Conservation (phyloP, 108 stramenopile genomes). For the Discostella stelligeroides region DNA sequence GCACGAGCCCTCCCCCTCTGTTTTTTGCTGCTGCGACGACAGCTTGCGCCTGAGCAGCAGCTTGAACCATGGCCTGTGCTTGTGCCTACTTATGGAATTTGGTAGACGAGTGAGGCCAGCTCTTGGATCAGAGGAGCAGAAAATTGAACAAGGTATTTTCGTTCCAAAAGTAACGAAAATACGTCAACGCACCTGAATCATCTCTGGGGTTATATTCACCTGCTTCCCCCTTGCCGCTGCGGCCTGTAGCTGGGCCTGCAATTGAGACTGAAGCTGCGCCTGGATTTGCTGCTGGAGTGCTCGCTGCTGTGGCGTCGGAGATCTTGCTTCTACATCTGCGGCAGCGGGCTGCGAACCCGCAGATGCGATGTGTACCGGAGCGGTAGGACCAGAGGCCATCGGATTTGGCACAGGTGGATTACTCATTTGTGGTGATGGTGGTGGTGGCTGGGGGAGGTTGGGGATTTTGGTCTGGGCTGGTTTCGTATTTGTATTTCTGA, state of each 20-base stretch:
- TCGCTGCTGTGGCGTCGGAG: slow-evolving; percentile 43
- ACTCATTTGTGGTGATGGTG: too few species aligned
- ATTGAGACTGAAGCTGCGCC: slow-evolving; percentile 78
- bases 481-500: not conserved
- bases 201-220: slow-evolving; percentile 86
- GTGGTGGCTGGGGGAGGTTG: too few species aligned
- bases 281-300: slow-evolving; percentile 86
- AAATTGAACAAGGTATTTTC: not conserved
- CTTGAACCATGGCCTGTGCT: slow-evolving; percentile 90
- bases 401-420: slow-evolving; percentile 27
- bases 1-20: slow-evolving; percentile 72
- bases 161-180: not conserved
- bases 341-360: slow-evolving; percentile 47
- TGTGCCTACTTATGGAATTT: slow-evolving; percentile 54
- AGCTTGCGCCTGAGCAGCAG: slow-evolving; percentile 88
- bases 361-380: slow-evolving; percentile 2
- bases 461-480: not conserved
- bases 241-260: slow-evolving; percentile 81
- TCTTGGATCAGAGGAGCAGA: not conserved
- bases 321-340: slow-evolving; percentile 29
- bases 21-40: slow-evolving; percentile 88
- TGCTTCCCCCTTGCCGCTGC: slow-evolving; percentile 86
- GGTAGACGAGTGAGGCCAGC: not conserved
- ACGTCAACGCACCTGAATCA: slow-evolving; percentile 66
- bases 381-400: slow-evolving; percentile 6